phyloP scores from a whole-genome alignment of 257 asterid species.

The Gynochthodes officinalis region DNA sequence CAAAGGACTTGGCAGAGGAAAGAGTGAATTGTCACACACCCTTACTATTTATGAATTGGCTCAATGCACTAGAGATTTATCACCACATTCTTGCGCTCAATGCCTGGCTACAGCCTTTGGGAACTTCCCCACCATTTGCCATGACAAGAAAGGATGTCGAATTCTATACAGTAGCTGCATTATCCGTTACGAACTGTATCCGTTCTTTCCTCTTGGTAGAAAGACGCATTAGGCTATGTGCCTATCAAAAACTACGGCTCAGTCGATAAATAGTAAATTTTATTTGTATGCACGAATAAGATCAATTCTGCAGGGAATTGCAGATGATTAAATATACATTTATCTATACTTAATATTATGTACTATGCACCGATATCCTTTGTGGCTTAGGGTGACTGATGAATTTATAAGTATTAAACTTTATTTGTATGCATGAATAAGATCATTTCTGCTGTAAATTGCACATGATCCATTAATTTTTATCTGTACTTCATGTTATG shows the following conservation, averaged over 20 bases:
- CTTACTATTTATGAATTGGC: slow-evolving; percentile 53
- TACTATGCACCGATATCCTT: no score
- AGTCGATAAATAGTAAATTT: slow-evolving; percentile 9
- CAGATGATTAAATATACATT: no score
- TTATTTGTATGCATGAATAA: no score
- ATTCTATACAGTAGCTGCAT: slow-evolving; percentile 62
- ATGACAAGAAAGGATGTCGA: slow-evolving; percentile 58
- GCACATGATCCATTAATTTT: no score
- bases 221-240: slow-evolving; percentile 13
- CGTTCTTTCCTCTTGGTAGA: slow-evolving; percentile 58
- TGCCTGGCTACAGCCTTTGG: slow-evolving; percentile 57
- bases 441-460: no score
- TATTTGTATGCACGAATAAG: neutral
- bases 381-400: no score
- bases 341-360: no score
- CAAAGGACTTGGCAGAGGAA: slow-evolving; percentile 58
- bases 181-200: slow-evolving; percentile 66
- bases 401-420: no score
- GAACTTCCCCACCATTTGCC: slow-evolving; percentile 39
- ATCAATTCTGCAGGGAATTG: neutral
- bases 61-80: slow-evolving; percentile 74
- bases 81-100: slow-evolving; percentile 47
- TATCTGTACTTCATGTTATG: no score
- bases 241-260: slow-evolving; percentile 4
- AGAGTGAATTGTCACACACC: slow-evolving; percentile 33